Evolutionary conservation across 768 basidiomycete genomes (phyloP).

Genomic region (Kwoniella sp.): DNA sequence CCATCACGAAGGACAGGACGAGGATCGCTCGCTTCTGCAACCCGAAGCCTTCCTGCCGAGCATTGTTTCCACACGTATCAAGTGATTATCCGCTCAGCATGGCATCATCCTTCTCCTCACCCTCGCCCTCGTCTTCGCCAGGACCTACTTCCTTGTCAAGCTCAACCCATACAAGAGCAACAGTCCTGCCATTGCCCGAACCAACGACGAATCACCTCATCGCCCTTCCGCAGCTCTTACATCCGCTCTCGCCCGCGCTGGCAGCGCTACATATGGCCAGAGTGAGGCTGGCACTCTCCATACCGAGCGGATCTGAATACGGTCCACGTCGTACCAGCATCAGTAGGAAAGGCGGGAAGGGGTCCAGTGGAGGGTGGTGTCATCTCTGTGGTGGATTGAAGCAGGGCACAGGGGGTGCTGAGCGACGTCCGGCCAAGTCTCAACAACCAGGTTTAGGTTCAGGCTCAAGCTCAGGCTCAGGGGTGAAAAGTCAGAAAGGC

Average conservation of each 20-base stretch:
- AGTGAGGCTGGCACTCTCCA: slow-evolving; percentile 23
- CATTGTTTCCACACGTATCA: too few relatives aligned
- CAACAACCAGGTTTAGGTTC: background rate
- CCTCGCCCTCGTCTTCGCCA: background rate
- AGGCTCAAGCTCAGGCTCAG: background rate
- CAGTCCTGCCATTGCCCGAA: slow-evolving; percentile 5
- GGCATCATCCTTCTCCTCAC: background rate
- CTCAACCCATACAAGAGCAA: too few relatives aligned
- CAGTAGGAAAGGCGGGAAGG: background rate
- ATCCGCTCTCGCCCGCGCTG: slow-evolving; percentile 36
- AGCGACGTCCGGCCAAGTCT: background rate
- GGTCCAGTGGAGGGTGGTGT: slow-evolving; percentile 38
- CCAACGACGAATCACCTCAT: slow-evolving; percentile 31
- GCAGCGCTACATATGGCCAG: slow-evolving; percentile 46
- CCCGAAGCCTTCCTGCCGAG: too few relatives aligned
- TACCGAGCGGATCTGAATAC: slow-evolving; percentile 15
- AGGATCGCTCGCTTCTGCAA: too few relatives aligned
- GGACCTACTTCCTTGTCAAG: background rate
- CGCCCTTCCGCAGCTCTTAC: slow-evolving; percentile 32
- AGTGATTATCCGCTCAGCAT: background rate
- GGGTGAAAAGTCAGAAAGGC: background rate
- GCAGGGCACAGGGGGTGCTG: slow-evolving; percentile 19
- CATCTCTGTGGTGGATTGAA: slow-evolving; percentile 35
- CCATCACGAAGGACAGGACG: too few relatives aligned
- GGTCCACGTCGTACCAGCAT: background rate